These are phyloP conservation scores for Tetradesmus obliquus DNA, from an alignment of 139 green algal genomes.

Conservation along the genomic window DNA sequence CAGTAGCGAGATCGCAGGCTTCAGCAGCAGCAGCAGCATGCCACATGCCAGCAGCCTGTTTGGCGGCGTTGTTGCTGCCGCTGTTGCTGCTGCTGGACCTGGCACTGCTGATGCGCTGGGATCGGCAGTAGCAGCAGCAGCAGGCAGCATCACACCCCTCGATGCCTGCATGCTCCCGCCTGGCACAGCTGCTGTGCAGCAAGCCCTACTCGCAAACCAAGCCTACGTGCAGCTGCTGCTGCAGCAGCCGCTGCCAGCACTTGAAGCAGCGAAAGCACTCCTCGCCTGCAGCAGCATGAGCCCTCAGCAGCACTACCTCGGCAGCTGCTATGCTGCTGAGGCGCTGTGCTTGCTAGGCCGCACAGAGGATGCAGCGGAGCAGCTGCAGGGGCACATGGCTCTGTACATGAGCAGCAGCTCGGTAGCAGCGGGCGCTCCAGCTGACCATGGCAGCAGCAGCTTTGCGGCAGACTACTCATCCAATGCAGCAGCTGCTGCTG, in stretches of 20 bases:
- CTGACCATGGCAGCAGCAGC: not conserved
- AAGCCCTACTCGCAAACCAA: constrained; percentile 56
- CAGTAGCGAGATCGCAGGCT: not conserved
- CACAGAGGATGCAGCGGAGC: constrained; percentile 29
- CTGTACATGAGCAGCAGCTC: not conserved
- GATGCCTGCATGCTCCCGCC: constrained; percentile 23
- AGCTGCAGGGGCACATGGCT: constrained; percentile 26
- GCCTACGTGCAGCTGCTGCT: constrained; percentile 52
- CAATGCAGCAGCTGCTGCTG: not conserved
- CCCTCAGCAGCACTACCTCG: constrained; percentile 35
- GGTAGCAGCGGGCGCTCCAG: not conserved
- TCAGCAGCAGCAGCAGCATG: not conserved
- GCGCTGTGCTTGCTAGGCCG: constrained; percentile 34
- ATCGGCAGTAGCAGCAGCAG: not conserved
- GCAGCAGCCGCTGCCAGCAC: constrained; percentile 35
- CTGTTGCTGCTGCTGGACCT: not conserved
- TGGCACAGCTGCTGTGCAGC: constrained; percentile 39
- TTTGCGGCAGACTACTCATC: not conserved
- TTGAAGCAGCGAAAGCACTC: constrained; percentile 45
- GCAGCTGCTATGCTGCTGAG: constrained; percentile 45
- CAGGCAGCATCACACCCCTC: not conserved
- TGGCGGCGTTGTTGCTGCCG: not conserved
- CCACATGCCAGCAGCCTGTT: not conserved
- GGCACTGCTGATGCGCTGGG: not conserved
- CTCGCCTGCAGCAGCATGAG: constrained; percentile 40